Evolutionary conservation across 2,329 filamentous ascomycete genomes (phyloP), one percentile per base, ranked within the genome.

Genomic region (Sporothrix brasiliensis): DNA sequence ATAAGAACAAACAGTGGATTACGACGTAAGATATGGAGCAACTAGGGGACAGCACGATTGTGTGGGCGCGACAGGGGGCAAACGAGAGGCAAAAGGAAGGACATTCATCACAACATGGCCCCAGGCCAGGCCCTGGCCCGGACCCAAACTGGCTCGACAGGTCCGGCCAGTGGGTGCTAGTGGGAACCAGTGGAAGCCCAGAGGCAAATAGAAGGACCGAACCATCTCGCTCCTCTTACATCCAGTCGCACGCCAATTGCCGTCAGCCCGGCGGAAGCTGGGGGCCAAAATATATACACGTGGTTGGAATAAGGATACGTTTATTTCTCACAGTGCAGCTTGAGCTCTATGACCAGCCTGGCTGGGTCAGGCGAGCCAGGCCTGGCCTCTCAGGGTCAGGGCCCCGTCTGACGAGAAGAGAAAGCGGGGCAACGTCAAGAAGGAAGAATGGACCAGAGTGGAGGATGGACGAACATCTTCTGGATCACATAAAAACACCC

Each of bases 121-220:
- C 39, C 30, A 41, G 14, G 34, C 34, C 30, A 34, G 6, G 34
- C 34, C 34, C 34, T 34, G 16, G 7, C 7, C 30, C 54, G 7
- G 27, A 30, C 27, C 27, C 27, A 30, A 30, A 30, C 34, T 34
- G 16, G 16, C 7, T 14, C 54, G 9, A 13, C n/a, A 44, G 34
- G n/a, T 13, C 19, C 19, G 44, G 56, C 53, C 53, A 56, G 27
- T 56, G 53, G 53, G 24, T n/a, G 16, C 27, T 16, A 56, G 53
- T 34, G 53, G 53, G 6, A 41, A 34, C 56, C 19, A n/a, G 56
- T 65, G 16, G 60, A 10, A 34, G 21, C 21, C 13, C 11, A 44
- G 44, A 30, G 60, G 60, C 60, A 65, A 65, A 34, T 21, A 65
- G 61, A 65, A 34, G 41, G 27, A 30, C 41, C 41, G 13, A 60